Percentiles rank a stretch among this genome's conserved stretches.
Conservation (phyloP, 192 early-diverging fungal species). For the Coemansia nantahalensis region DNA sequence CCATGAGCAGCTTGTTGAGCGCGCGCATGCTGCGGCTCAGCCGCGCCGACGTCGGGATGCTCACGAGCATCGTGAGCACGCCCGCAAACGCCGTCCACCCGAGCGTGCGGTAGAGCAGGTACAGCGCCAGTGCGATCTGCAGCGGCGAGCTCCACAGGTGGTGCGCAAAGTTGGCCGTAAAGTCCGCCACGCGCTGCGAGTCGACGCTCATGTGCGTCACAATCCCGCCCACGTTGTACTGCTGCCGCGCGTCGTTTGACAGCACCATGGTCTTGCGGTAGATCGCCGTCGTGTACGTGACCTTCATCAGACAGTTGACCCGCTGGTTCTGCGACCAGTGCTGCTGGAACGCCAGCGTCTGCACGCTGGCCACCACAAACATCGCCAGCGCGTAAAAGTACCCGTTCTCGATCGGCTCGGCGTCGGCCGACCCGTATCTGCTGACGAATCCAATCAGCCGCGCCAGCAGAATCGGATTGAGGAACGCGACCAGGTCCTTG, state of each 20-base stretch:
- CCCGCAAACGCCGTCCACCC: slow-evolving; percentile 85
- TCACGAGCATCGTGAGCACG: slow-evolving; percentile 77
- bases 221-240: slow-evolving; percentile 82
- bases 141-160: slow-evolving; percentile 79
- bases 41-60: slow-evolving; percentile 78
- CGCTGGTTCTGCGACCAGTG: slow-evolving; percentile 87
- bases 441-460: slow-evolving; percentile 71
- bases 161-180: slow-evolving; percentile 69
- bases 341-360: slow-evolving; percentile 86
- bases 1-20: slow-evolving; percentile 85
- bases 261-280: slow-evolving; percentile 86
- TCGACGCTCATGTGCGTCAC: slow-evolving; percentile 76
- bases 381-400: slow-evolving; percentile 79
- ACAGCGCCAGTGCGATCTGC: slow-evolving; percentile 78
- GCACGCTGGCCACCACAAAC: slow-evolving; percentile 75
- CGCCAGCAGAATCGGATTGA: slow-evolving; percentile 80
- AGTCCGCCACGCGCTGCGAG: slow-evolving; percentile 67
- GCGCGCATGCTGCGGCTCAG: slow-evolving; percentile 70
- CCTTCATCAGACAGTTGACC: slow-evolving; percentile 78
- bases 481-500: slow-evolving; percentile 80
- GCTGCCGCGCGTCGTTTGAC: slow-evolving; percentile 78
- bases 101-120: slow-evolving; percentile 79
- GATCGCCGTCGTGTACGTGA: slow-evolving; percentile 81
- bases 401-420: slow-evolving; percentile 71
- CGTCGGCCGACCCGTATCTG: slow-evolving; percentile 55